Conservation (phyloP, 805 yeast genomes). For the Starmerella bacillaris region DNA sequence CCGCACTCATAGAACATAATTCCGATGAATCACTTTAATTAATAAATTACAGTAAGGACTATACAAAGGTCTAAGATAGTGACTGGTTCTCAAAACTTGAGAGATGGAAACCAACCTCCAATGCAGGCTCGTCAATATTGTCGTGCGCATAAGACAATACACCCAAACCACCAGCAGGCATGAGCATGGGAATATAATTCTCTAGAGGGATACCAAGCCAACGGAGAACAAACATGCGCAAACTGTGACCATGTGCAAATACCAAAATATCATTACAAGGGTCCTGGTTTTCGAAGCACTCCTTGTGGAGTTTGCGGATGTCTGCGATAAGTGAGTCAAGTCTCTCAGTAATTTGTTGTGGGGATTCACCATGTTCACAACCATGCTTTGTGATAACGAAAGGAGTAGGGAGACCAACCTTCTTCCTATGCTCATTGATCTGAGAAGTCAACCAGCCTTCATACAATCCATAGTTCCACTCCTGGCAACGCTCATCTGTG, state of each 20-base stretch:
- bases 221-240: constrained; percentile 74
- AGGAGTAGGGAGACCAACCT: constrained; percentile 8
- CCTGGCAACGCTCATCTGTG: constrained; percentile 47
- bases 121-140: constrained; percentile 69
- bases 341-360: constrained; percentile 48
- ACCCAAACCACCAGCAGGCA: constrained; percentile 93
- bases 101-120: constrained; percentile 37
- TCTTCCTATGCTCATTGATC: constrained; percentile 29
- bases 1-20: no score
- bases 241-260: constrained; percentile 85
- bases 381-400: constrained; percentile 81
- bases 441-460: constrained; percentile 64
- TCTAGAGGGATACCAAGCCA: constrained; percentile 53
- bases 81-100: constrained; percentile 14
- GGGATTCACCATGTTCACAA: constrained; percentile 74
- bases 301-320: constrained; percentile 33
- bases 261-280: constrained; percentile 56
- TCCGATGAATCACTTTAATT: no score
- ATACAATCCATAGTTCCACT: constrained; percentile 94
- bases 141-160: constrained; percentile 80
- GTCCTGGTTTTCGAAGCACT: constrained; percentile 22
- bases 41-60: neutral
- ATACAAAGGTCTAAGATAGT: constrained; percentile 1
- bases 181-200: constrained; percentile 58
- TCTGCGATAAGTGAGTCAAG: constrained; percentile 51